These are phyloP conservation scores for Arachnopeziza araneosa DNA, from an alignment of 2,329 filamentous ascomycete species.

Conservation along the genomic window DNA sequence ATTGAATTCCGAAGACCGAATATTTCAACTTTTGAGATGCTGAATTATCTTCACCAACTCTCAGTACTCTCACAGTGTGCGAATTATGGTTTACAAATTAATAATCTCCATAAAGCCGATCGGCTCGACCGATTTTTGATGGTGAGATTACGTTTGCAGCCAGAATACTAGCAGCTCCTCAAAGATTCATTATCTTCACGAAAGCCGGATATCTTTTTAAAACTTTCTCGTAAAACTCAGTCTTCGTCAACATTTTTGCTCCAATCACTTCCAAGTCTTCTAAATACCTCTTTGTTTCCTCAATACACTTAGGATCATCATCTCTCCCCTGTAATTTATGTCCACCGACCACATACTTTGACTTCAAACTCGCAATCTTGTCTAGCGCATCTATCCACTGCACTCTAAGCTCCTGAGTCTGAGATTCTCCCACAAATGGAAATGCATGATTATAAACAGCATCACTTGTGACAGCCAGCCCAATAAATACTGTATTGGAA, in stretches of 20 bases:
- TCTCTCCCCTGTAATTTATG: background rate
- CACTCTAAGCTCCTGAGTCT: background rate
- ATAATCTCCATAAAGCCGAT: background rate
- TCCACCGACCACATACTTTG: background rate
- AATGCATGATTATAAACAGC: background rate
- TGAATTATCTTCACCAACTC: too few relatives aligned
- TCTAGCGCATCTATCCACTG: background rate
- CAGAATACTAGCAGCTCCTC: background rate
- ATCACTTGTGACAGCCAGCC: background rate
- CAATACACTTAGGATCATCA: background rate
- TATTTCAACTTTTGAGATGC: too few relatives aligned
- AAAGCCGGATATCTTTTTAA: background rate
- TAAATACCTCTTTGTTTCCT: background rate
- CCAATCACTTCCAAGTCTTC: background rate
- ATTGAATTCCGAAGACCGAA: too few relatives aligned
- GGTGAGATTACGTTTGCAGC: background rate
- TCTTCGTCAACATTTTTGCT: background rate
- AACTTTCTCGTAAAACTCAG: background rate
- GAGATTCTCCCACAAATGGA: background rate
- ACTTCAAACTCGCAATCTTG: background rate
- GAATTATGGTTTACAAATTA: too few relatives aligned
- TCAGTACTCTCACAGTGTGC: too few relatives aligned
- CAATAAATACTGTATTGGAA: background rate
- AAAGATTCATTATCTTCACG: background rate
- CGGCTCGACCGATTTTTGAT: background rate